These are phyloP conservation scores for Capronia americana DNA, from an alignment of 2,329 filamentous ascomycete genomes.

Conservation along the genomic window DNA sequence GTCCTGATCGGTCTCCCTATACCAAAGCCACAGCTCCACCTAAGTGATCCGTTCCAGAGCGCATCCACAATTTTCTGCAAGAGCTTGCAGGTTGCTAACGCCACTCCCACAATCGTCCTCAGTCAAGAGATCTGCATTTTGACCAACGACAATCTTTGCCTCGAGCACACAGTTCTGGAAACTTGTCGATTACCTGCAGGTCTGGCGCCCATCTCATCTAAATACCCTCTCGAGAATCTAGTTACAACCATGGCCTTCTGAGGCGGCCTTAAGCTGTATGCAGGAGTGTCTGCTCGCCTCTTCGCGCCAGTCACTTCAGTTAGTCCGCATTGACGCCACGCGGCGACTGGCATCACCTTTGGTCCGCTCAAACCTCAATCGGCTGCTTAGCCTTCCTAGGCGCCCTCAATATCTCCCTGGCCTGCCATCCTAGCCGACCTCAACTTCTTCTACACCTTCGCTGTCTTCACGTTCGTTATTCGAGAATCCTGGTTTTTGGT, in stretches of 20 bases:
- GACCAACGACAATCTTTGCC: constrained; percentile 20
- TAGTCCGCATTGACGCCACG: constrained; percentile 18
- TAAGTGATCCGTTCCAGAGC: constrained; percentile 10
- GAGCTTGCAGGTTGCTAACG: constrained; percentile 14
- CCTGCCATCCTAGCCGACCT: constrained; percentile 6
- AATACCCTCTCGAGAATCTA: not conserved
- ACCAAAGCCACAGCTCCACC: constrained; percentile 9
- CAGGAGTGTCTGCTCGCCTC: constrained; percentile 8
- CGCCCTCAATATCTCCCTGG: constrained; percentile 20
- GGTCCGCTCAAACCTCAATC: constrained; percentile 24
- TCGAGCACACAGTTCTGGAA: constrained; percentile 28
- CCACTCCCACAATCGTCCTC: constrained; percentile 13
- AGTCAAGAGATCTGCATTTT: constrained; percentile 18
- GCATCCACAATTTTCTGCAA: constrained; percentile 12
- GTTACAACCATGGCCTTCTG: constrained; percentile 3
- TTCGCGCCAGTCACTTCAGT: constrained; percentile 12
- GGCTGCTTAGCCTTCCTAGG: constrained; percentile 12
- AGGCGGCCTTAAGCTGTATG: not conserved
- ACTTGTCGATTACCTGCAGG: not conserved
- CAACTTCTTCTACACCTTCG: constrained; percentile 17
- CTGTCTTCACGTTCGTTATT: constrained; percentile 30
- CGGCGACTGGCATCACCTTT: constrained; percentile 14
- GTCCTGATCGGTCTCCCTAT: not conserved
- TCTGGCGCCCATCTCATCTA: not conserved
- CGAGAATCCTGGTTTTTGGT: not conserved